A percentile compares a stretch with the other conserved stretches of the same genome.
Conservation (phyloP, 2,329 filamentous ascomycete species). For the Ascosphaera aggregata region DNA sequence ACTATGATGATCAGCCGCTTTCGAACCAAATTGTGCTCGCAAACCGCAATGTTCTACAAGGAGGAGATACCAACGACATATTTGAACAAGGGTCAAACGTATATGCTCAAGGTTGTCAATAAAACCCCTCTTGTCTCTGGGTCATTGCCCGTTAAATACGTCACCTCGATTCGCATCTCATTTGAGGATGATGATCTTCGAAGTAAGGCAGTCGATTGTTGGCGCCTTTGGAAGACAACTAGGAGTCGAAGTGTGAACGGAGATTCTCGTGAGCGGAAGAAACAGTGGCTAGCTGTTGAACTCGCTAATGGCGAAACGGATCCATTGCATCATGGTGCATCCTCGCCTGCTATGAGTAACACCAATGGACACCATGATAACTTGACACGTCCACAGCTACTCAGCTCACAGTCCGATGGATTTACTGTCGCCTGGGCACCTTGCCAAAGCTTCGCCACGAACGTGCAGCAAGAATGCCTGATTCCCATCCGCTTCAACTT, state of each 20-base stretch:
- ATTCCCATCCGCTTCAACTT: slow-evolving; percentile 95
- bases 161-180: slow-evolving; percentile 82
- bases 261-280: slow-evolving; percentile 81
- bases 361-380: slow-evolving; percentile 41
- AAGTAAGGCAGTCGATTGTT: slow-evolving; percentile 57
- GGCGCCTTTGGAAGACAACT: slow-evolving; percentile 91
- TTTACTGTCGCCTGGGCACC: slow-evolving; percentile 83
- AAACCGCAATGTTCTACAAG: slow-evolving; percentile 52
- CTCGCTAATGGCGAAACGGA: slow-evolving; percentile 41
- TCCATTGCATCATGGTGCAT: slow-evolving; percentile 8
- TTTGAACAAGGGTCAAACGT: slow-evolving; percentile 91
- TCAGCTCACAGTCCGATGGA: slow-evolving; percentile 69
- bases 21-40: neutral
- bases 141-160: slow-evolving; percentile 44
- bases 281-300: slow-evolving; percentile 68
- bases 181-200: slow-evolving; percentile 94
- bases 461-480: slow-evolving; percentile 43
- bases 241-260: slow-evolving; percentile 46
- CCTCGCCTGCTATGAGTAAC: slow-evolving; percentile 29
- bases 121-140: slow-evolving; percentile 39
- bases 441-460: slow-evolving; percentile 31
- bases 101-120: slow-evolving; percentile 66
- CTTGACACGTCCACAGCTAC: slow-evolving; percentile 38
- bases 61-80: slow-evolving; percentile 96
- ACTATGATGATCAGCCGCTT: neutral